Percentiles rank a stretch among this genome's conserved stretches.
phyloP scores from a whole-genome alignment of 75 land plant species.

The Cryptomeria japonica region DNA sequence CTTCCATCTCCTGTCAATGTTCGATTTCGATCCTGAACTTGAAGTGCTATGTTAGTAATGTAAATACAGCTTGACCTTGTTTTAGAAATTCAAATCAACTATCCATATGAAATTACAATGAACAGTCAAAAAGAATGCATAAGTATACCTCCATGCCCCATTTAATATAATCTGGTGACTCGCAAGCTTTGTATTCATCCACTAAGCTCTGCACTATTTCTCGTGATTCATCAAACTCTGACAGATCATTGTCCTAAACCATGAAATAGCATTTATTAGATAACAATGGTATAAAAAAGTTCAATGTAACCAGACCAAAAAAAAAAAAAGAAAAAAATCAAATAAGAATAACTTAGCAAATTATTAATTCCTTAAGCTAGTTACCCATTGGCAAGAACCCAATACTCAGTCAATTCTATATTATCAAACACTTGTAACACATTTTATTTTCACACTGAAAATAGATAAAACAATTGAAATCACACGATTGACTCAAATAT shows the following conservation, averaged over 20 bases:
- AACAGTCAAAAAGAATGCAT: background rate
- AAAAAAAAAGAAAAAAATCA: constrained; percentile 85
- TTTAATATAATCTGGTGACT: constrained; percentile 98
- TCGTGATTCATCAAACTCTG: constrained; percentile 99
- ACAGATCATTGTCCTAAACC: constrained; percentile 92
- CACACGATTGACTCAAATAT: background rate
- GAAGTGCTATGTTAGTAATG: background rate
- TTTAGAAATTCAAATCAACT: background rate
- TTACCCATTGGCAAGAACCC: background rate
- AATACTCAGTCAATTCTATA: background rate
- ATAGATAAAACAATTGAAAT: background rate
- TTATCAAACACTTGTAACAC: background rate
- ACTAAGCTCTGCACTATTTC: constrained; percentile 98
- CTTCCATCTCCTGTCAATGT: constrained; percentile 63
- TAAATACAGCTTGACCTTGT: background rate
- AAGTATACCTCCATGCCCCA: constrained; percentile 99
- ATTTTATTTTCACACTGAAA: background rate
- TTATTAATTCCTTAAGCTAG: background rate
- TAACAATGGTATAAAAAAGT: constrained; percentile 8
- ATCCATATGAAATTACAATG: background rate
- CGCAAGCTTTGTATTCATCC: constrained; percentile 99
- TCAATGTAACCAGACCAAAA: constrained; percentile 88
- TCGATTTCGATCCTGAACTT: constrained; percentile 61
- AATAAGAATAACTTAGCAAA: background rate
- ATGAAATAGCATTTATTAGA: background rate